phyloP scores from a whole-genome alignment of 2,329 filamentous ascomycete genomes.

The Huntiella moniliformis region DNA sequence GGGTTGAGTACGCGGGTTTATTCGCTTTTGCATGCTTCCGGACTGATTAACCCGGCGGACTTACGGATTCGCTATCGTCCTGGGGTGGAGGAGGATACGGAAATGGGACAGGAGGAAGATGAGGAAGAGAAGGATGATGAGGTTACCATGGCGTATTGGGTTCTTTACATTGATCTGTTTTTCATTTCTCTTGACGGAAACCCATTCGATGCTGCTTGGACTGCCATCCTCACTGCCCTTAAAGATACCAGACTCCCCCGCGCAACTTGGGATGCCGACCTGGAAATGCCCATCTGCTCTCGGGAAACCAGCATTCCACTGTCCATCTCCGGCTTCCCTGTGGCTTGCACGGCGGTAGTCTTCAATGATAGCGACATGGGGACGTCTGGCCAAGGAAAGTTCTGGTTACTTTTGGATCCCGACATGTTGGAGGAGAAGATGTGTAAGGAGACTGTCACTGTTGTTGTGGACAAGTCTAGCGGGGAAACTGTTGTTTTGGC shows the following conservation, averaged over 20 bases:
- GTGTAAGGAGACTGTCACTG: slow-evolving; percentile 64
- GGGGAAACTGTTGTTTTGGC: slow-evolving; percentile 40
- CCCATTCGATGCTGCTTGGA: slow-evolving; percentile 80
- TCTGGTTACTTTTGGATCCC: slow-evolving; percentile 72
- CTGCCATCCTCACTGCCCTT: slow-evolving; percentile 63
- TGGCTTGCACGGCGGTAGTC: slow-evolving; percentile 61
- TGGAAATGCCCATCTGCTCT: slow-evolving; percentile 61
- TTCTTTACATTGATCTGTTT: slow-evolving; percentile 84
- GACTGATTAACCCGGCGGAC: slow-evolving; percentile 45
- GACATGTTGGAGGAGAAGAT: slow-evolving; percentile 78
- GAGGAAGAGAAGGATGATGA: slow-evolving; percentile 19
- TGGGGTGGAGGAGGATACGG: slow-evolving; percentile 29
- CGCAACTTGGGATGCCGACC: slow-evolving; percentile 69
- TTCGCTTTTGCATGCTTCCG: slow-evolving; percentile 53
- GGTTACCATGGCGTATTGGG: slow-evolving; percentile 74
- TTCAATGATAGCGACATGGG: slow-evolving; percentile 36
- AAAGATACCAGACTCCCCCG: slow-evolving; percentile 56
- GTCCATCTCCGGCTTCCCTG: slow-evolving; percentile 44
- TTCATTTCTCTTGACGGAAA: slow-evolving; percentile 88
- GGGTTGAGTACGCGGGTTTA: slow-evolving; percentile 65
- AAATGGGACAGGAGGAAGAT: slow-evolving; percentile 22
- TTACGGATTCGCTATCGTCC: slow-evolving; percentile 51
- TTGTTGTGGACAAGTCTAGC: slow-evolving; percentile 51
- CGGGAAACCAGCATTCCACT: slow-evolving; percentile 36
- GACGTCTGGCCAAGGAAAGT: slow-evolving; percentile 21